Percentiles rank a stretch among this genome's conserved stretches.
Conservation (phyloP, 495 filamentous ascomycete species). For the Trichoderma reesei region DNA sequence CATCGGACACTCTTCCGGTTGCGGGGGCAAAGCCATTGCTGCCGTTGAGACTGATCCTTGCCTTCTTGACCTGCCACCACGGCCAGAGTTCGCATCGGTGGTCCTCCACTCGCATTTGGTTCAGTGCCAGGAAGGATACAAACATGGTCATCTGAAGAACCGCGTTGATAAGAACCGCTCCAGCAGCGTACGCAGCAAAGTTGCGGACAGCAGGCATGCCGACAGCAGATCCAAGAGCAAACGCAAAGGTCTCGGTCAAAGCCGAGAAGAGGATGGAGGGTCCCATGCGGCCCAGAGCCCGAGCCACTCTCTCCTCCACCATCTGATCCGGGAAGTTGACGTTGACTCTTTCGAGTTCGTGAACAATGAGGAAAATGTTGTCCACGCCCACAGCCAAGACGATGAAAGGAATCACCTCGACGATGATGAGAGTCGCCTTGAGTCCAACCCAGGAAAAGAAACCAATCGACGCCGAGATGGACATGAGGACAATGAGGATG, state of each 20-base stretch:
- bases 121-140: slow-evolving; percentile 78
- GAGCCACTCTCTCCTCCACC: slow-evolving; percentile 75
- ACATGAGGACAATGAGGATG: slow-evolving; percentile 94
- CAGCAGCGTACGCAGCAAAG: slow-evolving; percentile 92
- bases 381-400: slow-evolving; percentile 94
- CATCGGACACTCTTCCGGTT: slow-evolving; percentile 25
- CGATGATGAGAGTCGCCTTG: slow-evolving; percentile 93
- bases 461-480: slow-evolving; percentile 87
- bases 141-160: slow-evolving; percentile 94
- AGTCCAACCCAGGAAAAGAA: slow-evolving; percentile 82
- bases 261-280: slow-evolving; percentile 95
- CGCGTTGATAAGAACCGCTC: slow-evolving; percentile 94
- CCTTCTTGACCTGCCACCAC: slow-evolving; percentile 65
- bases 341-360: slow-evolving; percentile 94
- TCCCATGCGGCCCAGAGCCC: slow-evolving; percentile 84
- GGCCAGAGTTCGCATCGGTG: slow-evolving; percentile 89
- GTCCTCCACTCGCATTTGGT: slow-evolving; percentile 78
- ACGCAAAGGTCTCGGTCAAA: slow-evolving; percentile 84
- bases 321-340: slow-evolving; percentile 74
- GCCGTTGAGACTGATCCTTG: slow-evolving; percentile 37
- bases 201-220: slow-evolving; percentile 97
- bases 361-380: slow-evolving; percentile 97
- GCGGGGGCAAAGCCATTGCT: slow-evolving; percentile 20
- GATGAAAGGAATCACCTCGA: slow-evolving; percentile 96
- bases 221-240: slow-evolving; percentile 83